These are phyloP conservation scores for Metschnikowia amazonensis DNA, from an alignment of 805 yeast species.

Conservation along the genomic window DNA sequence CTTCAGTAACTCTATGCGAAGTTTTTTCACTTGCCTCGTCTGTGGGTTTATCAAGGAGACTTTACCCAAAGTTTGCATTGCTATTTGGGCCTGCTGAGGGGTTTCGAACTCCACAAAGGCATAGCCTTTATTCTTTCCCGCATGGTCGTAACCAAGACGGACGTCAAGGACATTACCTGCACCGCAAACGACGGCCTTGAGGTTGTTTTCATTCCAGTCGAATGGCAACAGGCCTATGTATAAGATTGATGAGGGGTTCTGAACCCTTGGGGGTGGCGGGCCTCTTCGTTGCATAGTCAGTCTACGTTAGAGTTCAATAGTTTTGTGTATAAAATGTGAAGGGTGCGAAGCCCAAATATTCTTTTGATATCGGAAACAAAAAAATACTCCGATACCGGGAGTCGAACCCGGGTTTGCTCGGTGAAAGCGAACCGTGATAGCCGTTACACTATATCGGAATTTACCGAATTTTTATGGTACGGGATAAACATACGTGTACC, in stretches of 20 bases:
- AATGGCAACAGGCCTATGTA: slow-evolving; percentile 64
- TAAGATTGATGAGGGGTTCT: slow-evolving; percentile 40
- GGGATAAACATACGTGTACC: too few species aligned
- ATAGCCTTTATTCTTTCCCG: slow-evolving; percentile 62
- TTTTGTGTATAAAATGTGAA: background rate
- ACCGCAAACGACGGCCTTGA: slow-evolving; percentile 64
- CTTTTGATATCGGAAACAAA: background rate
- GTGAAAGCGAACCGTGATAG: slow-evolving; percentile 83
- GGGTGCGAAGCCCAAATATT: slow-evolving; percentile 2
- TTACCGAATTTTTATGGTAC: background rate
- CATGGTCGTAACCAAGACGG: slow-evolving; percentile 55
- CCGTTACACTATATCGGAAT: slow-evolving; percentile 78
- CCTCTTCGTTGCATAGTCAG: slow-evolving; percentile 11
- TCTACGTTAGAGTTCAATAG: too few species aligned
- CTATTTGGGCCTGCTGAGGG: slow-evolving; percentile 51
- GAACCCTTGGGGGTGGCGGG: slow-evolving; percentile 3
- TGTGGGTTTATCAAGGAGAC: slow-evolving; percentile 32
- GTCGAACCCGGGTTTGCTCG: slow-evolving; percentile 85
- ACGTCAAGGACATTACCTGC: slow-evolving; percentile 69
- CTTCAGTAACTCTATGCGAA: slow-evolving; percentile 58
- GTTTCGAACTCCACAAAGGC: slow-evolving; percentile 57
- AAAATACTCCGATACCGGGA: slow-evolving; percentile 70
- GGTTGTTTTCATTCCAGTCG: slow-evolving; percentile 64
- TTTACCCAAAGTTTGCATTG: slow-evolving; percentile 42
- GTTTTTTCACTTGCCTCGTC: slow-evolving; percentile 32